Evolutionary conservation across 192 early-diverging fungal genomes (phyloP).

Genomic region (Rhizoclosmatium globosum): DNA sequence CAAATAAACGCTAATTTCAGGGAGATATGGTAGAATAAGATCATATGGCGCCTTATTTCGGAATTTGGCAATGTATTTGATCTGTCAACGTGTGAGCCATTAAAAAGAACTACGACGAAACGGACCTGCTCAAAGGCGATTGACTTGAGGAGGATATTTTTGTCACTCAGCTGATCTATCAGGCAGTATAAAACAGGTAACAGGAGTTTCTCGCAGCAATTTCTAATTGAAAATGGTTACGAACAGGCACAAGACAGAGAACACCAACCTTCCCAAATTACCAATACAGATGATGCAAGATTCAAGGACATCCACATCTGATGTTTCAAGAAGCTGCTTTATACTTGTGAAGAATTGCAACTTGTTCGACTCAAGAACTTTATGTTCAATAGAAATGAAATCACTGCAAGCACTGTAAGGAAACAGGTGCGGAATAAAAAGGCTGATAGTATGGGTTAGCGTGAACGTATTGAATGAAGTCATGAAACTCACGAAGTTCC

Average conservation of each 20-base stretch:
- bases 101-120: neutral
- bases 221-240: neutral
- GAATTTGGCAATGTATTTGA: slow-evolving; percentile 29
- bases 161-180: slow-evolving; percentile 26
- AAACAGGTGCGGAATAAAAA: slow-evolving; percentile 18
- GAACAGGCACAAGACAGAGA: neutral
- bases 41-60: slow-evolving; percentile 26
- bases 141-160: slow-evolving; percentile 21
- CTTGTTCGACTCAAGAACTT: slow-evolving; percentile 24
- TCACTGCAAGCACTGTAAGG: slow-evolving; percentile 18
- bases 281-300: slow-evolving; percentile 27
- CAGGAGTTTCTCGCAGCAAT: slow-evolving; percentile 25
- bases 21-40: slow-evolving; percentile 36
- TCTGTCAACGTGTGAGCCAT: neutral
- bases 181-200: slow-evolving; percentile 31
- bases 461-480: neutral
- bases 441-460: neutral
- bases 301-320: slow-evolving; percentile 8
- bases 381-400: slow-evolving; percentile 18
- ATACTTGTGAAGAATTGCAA: slow-evolving; percentile 17
- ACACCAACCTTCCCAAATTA: slow-evolving; percentile 15
- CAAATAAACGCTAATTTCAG: slow-evolving; percentile 38
- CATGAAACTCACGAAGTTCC: slow-evolving; percentile 18
- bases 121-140: slow-evolving; percentile 37
- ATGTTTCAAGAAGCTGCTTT: slow-evolving; percentile 15